phyloP scores from a whole-genome alignment of 2,329 filamentous ascomycete genomes.

The Penicillium sp. region DNA sequence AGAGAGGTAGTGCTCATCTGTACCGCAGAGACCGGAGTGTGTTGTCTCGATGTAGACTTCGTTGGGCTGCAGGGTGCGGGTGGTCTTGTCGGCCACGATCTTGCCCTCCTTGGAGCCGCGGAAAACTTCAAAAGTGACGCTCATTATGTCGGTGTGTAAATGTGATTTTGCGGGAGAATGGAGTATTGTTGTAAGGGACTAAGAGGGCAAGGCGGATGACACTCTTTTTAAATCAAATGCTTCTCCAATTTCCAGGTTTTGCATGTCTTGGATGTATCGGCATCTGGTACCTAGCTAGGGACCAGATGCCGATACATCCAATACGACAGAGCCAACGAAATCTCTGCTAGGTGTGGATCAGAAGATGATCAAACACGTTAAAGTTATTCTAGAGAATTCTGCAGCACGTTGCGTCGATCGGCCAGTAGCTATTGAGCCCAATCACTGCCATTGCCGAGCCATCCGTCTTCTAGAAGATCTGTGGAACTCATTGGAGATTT shows the following conservation, averaged over 20 bases:
- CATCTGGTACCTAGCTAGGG: too few species aligned
- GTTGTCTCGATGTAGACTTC: conserved; percentile 23
- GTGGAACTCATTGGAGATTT: not conserved
- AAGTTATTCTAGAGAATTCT: conserved; percentile 7
- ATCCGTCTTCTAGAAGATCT: not conserved
- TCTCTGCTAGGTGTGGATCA: conserved; percentile 4
- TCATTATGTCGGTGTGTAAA: conserved; percentile 10
- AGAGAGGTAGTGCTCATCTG: conserved; percentile 21
- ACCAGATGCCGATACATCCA: too few species aligned
- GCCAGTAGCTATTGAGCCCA: not conserved
- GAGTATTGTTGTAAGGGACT: not conserved
- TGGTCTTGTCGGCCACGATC: conserved; percentile 21
- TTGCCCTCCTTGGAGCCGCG: conserved; percentile 21
- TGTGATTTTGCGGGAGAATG: not conserved
- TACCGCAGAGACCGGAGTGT: conserved; percentile 24
- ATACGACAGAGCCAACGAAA: not conserved
- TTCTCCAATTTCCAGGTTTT: not conserved
- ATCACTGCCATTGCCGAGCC: not conserved
- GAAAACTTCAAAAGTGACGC: conserved; percentile 23
- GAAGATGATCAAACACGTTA: not conserved
- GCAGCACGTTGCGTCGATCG: not conserved
- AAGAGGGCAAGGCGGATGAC: not conserved
- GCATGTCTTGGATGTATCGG: not conserved
- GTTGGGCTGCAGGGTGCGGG: conserved; percentile 16
- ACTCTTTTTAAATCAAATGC: not conserved